A percentile compares a stretch with the other conserved stretches of the same genome.
phyloP scores from a whole-genome alignment of 2,329 filamentous ascomycete species.

The Alternaria angustiovoidea region DNA sequence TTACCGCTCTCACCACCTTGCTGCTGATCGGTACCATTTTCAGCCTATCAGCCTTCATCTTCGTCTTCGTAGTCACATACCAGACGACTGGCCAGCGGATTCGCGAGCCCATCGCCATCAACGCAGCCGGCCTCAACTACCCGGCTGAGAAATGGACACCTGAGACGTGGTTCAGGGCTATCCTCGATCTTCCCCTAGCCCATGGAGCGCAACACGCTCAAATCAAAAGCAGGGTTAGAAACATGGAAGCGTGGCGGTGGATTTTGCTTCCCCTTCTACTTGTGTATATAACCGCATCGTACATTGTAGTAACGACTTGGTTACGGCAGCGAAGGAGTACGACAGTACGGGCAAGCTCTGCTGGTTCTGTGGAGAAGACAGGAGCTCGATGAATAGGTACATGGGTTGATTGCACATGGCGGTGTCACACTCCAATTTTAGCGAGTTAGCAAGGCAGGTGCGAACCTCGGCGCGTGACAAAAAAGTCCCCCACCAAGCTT shows the following conservation, averaged over 20 bases:
- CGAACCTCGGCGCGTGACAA: conserved; percentile 34
- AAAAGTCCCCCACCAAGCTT: conserved; percentile 27
- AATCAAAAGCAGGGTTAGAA: conserved; percentile 32
- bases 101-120: conserved; percentile 27
- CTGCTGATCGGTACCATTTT: conserved; percentile 40
- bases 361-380: conserved; percentile 23
- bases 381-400: neutral
- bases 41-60: conserved; percentile 42
- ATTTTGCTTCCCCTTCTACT: conserved; percentile 42
- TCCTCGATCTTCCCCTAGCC: conserved; percentile 39
- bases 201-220: conserved; percentile 21
- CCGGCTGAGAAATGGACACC: conserved; percentile 41
- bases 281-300: conserved; percentile 31
- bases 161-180: conserved; percentile 45
- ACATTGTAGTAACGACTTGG: conserved; percentile 27
- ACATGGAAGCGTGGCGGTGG: conserved; percentile 46
- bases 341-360: conserved; percentile 11
- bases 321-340: conserved; percentile 31
- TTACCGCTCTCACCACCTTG: conserved; percentile 48
- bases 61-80: conserved; percentile 42
- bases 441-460: conserved; percentile 16
- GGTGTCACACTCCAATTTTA: conserved; percentile 13
- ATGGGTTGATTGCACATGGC: conserved; percentile 4
- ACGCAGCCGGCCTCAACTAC: conserved; percentile 31
- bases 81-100: conserved; percentile 40